Evolutionary conservation across 2,329 filamentous ascomycete genomes (phyloP), one percentile per base, ranked within the genome.

Genomic region (Xylaria sp.): DNA sequence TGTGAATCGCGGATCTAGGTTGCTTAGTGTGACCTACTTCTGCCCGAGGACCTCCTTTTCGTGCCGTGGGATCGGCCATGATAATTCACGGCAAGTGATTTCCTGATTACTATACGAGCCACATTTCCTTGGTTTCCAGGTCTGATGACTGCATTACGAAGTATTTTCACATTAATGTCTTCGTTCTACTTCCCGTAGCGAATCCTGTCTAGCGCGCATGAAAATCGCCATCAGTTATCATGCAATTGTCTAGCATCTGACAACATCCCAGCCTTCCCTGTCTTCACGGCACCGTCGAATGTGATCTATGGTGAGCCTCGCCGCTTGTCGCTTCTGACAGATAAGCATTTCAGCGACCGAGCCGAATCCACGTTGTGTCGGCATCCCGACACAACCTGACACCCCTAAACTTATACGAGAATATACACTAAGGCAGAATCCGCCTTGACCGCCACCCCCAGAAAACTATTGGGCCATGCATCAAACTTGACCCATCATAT

Each of bases 191-290:
- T 18, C 54, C 60, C 44, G 48, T 39, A 20, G 38, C 8, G 40
- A 52, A 57, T 46, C 45, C 39, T 47, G 39, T 48, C 37, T 52
- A 41, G 17, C 53, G 57, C 58, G 57, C 64, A 56, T 18, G 41
- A 52, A 44, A 56, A 64, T 62, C n/a, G 62, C 57, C 54, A 13
- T 61, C 57, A 56, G 57, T 57, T 56, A 53, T 61, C 64, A 65
- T 63, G 58, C 46, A 62, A 59, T 56, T 64, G 56, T 65, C 49
- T 56, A 58, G 39, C 51, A 37, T 43, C 44, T 44, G 39, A 38
- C 39, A 51, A 20, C 52, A 39, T 9, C 42, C 29, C 19, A 39
- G 17, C 44, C 44, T 20, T 37, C 34, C 40, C 39, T 53, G 52
- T 41, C 39, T 42, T 39, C 18, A 46, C 37, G 29, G n/a, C 26